Base-by-base conservation (phyloP, 306 rosid species). In the Corylus avellana region DNA sequence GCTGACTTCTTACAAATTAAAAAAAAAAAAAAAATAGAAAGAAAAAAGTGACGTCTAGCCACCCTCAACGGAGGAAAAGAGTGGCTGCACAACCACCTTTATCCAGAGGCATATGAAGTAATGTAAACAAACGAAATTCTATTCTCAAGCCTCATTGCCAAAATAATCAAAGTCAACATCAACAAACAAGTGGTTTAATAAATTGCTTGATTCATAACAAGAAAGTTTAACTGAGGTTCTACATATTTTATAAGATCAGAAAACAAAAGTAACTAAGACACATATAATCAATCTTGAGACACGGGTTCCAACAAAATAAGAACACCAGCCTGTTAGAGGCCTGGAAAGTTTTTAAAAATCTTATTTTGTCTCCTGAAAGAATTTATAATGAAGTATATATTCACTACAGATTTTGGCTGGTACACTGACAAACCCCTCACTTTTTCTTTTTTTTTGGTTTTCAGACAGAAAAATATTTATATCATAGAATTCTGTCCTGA, bases 401-500 rank as follows among this genome's bases (percentile, higher is more conserved):
- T 73, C 69, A 46, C 86, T 82, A 78, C 81, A 87, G 18, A 67
- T 70, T 14, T 14, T 68, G 81, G 77, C 82, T 78, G 83, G 75
- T 75, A 72, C 62, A 50, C 53, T 49, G 70, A 54, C 44, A 78
- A 76, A 87, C 51, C 71, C 61, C 79, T 68, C 57, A 35, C 77
- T 49, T 78, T 72, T 78, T 77, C 68, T 75, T 61, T 66, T 55
- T 22, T 22, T 22, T 22, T n/a, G 22, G 66, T 75, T 77, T 67
- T 27, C 72, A 3, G 17, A 75, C 80, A 82, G 8, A 64, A 56
- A 69, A 82, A 77, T 78, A 85, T 74, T 72, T 87, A 55, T 79
- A 84, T 94, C 85, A 91, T 53, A 91, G 96, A 82, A 92, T 88
- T 90, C 98, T 84, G 84, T 91, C 98, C 66, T 92, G 97, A 85